Evolutionary conservation across 805 yeast genomes (phyloP).

Genomic region (Starmerella bombicola): DNA sequence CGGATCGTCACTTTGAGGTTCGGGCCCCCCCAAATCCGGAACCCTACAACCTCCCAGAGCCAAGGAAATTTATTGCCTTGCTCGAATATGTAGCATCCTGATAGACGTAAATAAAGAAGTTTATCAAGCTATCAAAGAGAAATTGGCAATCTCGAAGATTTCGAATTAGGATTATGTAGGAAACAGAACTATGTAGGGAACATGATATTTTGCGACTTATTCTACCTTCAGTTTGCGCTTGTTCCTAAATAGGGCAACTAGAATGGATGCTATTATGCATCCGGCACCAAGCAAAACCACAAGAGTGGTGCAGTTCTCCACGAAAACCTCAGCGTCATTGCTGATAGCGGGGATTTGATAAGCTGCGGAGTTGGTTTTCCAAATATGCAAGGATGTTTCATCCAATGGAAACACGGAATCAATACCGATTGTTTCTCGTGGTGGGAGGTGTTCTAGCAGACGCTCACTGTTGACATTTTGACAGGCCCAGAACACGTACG

Average conservation of each 20-base stretch:
- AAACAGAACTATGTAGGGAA: too few relatives aligned
- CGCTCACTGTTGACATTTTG: constrained; percentile 26
- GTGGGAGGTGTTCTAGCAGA: constrained; percentile 6
- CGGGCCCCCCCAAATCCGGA: too few relatives aligned
- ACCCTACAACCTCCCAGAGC: too few relatives aligned
- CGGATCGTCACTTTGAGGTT: too few relatives aligned
- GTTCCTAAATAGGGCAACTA: background rate
- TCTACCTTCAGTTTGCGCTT: constrained; percentile 4
- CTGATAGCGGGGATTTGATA: constrained; percentile 37
- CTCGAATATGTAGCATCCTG: too few relatives aligned
- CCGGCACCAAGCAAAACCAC: constrained; percentile 30
- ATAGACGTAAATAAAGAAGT: too few relatives aligned
- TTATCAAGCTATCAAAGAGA: too few relatives aligned
- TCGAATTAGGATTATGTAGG: too few relatives aligned
- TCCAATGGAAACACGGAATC: constrained; percentile 36
- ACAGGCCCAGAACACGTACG: constrained; percentile 42
- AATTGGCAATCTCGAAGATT: too few relatives aligned
- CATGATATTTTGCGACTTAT: too few relatives aligned
- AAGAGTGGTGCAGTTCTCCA: constrained; percentile 31
- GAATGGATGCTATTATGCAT: constrained; percentile 25
- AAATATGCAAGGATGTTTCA: constrained; percentile 35
- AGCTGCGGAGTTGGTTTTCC: constrained; percentile 21
- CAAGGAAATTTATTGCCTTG: too few relatives aligned
- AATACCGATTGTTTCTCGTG: constrained; percentile 29
- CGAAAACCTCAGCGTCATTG: constrained; percentile 23